Percentiles rank a stretch among this genome's conserved stretches.
These are phyloP conservation scores for Musa balbisiana DNA, from an alignment of 202 grass and related monocot species.

Conservation along the genomic window DNA sequence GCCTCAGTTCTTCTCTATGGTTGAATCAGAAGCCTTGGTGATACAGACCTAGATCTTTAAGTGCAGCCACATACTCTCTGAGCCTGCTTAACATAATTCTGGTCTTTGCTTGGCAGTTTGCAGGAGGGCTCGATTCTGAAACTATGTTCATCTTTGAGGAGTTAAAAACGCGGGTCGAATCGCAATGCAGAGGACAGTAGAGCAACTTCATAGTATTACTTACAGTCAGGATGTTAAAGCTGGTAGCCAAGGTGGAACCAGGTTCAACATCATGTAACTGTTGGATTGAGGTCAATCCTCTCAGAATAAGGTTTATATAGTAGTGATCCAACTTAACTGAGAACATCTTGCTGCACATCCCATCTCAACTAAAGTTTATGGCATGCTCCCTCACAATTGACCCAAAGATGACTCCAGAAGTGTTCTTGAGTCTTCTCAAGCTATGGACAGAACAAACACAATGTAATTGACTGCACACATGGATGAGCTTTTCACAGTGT, in stretches of 20 bases:
- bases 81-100: neutral
- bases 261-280: neutral
- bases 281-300: neutral
- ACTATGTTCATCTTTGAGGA: conserved; percentile 63
- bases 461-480: too few species aligned
- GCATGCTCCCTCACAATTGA: too few species aligned
- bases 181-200: conserved; percentile 15
- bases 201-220: neutral
- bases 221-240: neutral
- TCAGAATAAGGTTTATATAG: neutral
- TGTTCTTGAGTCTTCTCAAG: too few species aligned
- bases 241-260: neutral
- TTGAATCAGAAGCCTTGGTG: too few species aligned
- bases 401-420: too few species aligned
- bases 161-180: conserved; percentile 36
- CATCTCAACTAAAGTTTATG: too few species aligned
- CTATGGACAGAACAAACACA: too few species aligned
- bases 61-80: neutral
- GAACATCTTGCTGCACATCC: neutral
- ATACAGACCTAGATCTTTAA: too few species aligned
- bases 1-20: too few species aligned
- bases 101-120: conserved; percentile 42
- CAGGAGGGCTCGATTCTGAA: conserved; percentile 76
- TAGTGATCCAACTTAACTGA: neutral
- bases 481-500: too few species aligned